Conservation (phyloP, 2,329 filamentous ascomycete species). For the Fusarium sp. region DNA sequence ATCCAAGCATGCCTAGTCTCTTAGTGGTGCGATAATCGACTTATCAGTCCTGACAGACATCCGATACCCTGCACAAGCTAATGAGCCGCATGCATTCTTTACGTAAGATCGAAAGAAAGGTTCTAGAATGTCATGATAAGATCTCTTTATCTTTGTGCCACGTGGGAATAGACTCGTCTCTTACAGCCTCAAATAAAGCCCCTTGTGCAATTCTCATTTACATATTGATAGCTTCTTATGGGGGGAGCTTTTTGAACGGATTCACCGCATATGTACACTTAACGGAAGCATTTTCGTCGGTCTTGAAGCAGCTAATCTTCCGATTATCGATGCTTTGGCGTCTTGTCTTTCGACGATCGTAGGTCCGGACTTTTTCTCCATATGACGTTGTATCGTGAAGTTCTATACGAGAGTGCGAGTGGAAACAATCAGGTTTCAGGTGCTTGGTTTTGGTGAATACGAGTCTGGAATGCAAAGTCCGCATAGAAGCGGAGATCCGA, state of each 20-base stretch:
- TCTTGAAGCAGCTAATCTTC: background rate
- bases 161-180: background rate
- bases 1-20: no score
- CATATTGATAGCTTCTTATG: no score
- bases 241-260: no score
- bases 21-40: background rate
- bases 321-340: no score
- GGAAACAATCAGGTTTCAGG: background rate
- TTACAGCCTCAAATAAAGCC: background rate
- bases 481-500: background rate
- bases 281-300: background rate
- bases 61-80: no score
- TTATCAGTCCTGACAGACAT: no score
- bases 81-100: rapidly evolving
- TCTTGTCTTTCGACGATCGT: background rate
- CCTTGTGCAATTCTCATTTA: rapidly evolving
- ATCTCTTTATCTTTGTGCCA: background rate
- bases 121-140: background rate
- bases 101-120: background rate
- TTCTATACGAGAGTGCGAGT: background rate
- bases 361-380: rapidly evolving
- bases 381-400: background rate
- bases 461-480: background rate
- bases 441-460: rapidly evolving
- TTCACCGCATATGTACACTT: no score